Base-by-base conservation (phyloP, 306 rosid species). In the Vigna angularis region DNA sequence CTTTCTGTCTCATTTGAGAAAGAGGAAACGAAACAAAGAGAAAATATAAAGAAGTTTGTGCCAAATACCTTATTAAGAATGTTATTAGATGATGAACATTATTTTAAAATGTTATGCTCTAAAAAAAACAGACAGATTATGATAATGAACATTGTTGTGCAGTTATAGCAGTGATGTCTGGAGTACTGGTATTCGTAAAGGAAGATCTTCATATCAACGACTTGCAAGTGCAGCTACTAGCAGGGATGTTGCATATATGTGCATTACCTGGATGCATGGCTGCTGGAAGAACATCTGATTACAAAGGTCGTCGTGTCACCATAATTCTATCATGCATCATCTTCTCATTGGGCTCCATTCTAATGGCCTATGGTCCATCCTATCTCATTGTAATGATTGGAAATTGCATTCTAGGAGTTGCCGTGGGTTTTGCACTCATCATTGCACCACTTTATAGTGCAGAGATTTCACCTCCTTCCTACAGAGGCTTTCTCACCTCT, bases 111-210 rank as follows among this genome's bases (percentile, higher is more conserved):
- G 32, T 28, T 28, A 28, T 28, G 32, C 32, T 30, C 4, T 16
- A 4, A 2, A 49, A 28, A 20, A 69, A 15, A 20, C 3, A 5
- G 14, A 51, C 7, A 5, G 50, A 51, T 18, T 42, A 42, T 36
- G 9, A 18, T 0, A 34, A 11, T 3, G 17, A 17, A 17, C 15
- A 20, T 40, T 28, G 4, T 44, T 76, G 0, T 55, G 6, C 28
- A 89, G 94, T 81, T 26, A 75, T 86, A 0, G 91, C 86, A 14
- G 96, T 88, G 15, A 93, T 90, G 93, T 76, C 91, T 12, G 97
- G 96, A 38, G 97, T 92, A 7, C 80, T 88, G 48, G 51, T 90
- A 58, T 88, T 86, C 79, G 90, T 90, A 65, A 72, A 87, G 73
- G 92, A 93, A 5, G 97, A 89, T 9, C 77, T 93, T n/a, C 13